Evolutionary conservation across 768 basidiomycete species (phyloP).

Genomic region (Hydnum rufescens): DNA sequence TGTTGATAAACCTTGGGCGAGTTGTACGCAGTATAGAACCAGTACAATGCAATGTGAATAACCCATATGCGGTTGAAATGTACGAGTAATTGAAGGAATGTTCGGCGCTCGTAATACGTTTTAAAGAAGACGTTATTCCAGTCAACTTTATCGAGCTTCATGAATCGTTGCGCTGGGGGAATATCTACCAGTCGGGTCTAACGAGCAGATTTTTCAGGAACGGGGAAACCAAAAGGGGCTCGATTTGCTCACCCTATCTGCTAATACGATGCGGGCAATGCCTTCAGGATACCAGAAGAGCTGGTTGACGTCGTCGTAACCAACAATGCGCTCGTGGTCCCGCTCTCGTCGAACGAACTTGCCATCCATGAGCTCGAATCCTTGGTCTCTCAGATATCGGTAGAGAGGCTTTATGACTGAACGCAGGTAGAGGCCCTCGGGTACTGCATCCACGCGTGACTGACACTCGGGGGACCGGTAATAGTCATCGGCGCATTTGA

Average conservation of each 20-base stretch:
- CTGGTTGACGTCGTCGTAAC: conserved; percentile 98
- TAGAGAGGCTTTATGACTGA: conserved; percentile 87
- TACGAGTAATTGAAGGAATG: conserved; percentile 89
- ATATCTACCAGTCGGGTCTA: conserved; percentile 84
- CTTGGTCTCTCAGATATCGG: conserved; percentile 91
- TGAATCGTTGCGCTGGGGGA: conserved; percentile 79
- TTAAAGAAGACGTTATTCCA: conserved; percentile 98
- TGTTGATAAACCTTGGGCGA: conserved; percentile 57
- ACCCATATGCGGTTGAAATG: conserved; percentile 99
- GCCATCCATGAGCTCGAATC: conserved; percentile 89
- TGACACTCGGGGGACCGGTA: conserved; percentile 99
- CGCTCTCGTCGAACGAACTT: conserved; percentile 84
- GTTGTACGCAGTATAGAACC: conserved; percentile 92
- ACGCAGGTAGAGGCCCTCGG: conserved; percentile 86
- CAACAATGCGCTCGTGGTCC: conserved; percentile 89
- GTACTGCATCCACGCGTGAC: conserved; percentile 73
- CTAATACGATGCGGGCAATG: conserved; percentile 74
- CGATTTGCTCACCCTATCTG: conserved; percentile 47
- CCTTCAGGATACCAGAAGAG: conserved; percentile 99
- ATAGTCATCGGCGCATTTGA: conserved; percentile 99
- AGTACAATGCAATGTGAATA: conserved; percentile 85
- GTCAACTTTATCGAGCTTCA: conserved; percentile 91
- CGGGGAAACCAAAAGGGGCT: background rate
- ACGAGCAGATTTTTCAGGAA: conserved; percentile 7
- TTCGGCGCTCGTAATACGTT: conserved; percentile 95